Evolutionary conservation across 225 moss, liverwort and hornwort genomes (phyloP).

Genomic region (Bryoerythrophyllum caledonicum): DNA sequence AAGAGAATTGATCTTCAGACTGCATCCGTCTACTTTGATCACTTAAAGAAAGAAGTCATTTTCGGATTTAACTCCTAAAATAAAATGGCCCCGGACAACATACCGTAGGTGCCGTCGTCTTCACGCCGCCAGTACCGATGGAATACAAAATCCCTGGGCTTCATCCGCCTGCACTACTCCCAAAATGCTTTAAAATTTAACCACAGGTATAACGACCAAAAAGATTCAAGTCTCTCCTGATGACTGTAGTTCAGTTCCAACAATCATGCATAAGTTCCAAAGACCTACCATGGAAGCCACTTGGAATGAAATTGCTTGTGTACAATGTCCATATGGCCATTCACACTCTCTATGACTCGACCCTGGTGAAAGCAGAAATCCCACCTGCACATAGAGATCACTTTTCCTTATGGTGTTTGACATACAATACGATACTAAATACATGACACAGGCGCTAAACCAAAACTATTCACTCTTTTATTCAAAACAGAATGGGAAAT

Average conservation of each 20-base stretch:
- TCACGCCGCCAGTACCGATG: slow-evolving; percentile 97
- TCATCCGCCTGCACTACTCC: slow-evolving; percentile 71
- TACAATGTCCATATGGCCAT: slow-evolving; percentile 87
- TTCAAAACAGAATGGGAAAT: no score
- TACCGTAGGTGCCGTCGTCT: slow-evolving; percentile 93
- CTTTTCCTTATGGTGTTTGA: background rate
- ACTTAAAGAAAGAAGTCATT: background rate
- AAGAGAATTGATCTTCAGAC: slow-evolving; percentile 7
- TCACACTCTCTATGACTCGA: slow-evolving; percentile 78
- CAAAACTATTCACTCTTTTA: background rate
- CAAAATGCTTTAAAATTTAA: slow-evolving; percentile 22
- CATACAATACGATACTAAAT: no score
- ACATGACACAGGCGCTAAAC: background rate
- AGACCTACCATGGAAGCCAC: slow-evolving; percentile 79
- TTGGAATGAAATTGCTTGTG: slow-evolving; percentile 80
- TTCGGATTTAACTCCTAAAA: no score
- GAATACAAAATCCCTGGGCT: slow-evolving; percentile 84
- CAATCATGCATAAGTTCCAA: background rate
- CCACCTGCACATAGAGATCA: slow-evolving; percentile 60
- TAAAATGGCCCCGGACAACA: background rate
- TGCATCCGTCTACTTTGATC: background rate
- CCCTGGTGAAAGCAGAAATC: slow-evolving; percentile 92
- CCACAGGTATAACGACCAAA: slow-evolving; percentile 1
- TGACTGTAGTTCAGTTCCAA: slow-evolving; percentile 11
- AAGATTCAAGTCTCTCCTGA: background rate